Evolutionary conservation across 192 early-diverging fungal genomes (phyloP), one percentile per base, ranked within the genome.

Genomic region (Coemansia biformis): DNA sequence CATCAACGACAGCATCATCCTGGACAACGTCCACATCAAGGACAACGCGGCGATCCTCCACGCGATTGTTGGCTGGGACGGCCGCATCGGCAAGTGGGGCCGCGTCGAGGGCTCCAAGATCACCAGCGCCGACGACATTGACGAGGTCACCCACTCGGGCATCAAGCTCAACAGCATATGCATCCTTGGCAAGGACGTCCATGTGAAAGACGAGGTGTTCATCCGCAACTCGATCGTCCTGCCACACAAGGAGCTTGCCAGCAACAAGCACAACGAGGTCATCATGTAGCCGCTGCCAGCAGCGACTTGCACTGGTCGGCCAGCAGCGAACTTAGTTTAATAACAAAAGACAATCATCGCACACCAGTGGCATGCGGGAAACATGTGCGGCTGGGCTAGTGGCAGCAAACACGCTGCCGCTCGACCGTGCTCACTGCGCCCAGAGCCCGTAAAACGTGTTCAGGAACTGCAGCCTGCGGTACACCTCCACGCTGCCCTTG

Each of bases 181-280:
- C 33, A 93, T 99, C 46, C 77, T 99, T 19, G 93, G 87, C 41
- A 90, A 92, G 59, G 91, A 90, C 57, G 92, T 96, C 17, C 79
- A 81, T 8, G 88, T 99, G 40, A 87, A 84, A 57, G 91, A 96
- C 63, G 96, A 99, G 76, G 81, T 82, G 46, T 84, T 92, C 26
- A 89, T 99, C 54, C 81, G 96, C 57, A 95, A 96, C 79, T 96
- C 92, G 51, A 92, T 96, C 47, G 93, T 99, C 23, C 62, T 99
- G 54, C 96, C 96, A 19, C 87, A 96, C 78, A 99, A 99, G 84
- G 96, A 94, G 47, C 78, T 98, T 46, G 88, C 88, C 66, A 49
- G 67, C 33, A 86, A 80, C 69, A 90, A 85, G 78, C 90, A 93
- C 66, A 88, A 92, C 60, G 92, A 94, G 66, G 90, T 98, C 58